Conservation (phyloP, 768 basidiomycete genomes). For the Russula griseocarnosa region DNA sequence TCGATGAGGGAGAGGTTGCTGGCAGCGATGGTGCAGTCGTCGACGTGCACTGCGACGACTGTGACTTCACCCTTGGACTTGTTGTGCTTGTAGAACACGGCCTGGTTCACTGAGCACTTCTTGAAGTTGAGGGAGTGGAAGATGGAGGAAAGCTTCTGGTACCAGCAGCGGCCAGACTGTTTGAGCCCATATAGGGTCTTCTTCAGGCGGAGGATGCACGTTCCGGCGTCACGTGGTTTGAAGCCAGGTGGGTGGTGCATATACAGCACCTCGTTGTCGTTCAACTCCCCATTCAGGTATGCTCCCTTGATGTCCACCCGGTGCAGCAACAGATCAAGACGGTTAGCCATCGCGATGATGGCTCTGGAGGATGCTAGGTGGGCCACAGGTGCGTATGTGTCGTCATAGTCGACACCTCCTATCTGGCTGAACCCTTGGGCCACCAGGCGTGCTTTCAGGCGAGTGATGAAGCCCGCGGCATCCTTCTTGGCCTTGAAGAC, state of each 20-base stretch:
- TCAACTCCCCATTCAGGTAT: no score
- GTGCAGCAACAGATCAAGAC: constrained; percentile 31
- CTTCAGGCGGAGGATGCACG: no score
- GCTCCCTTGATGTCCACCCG: constrained; percentile 16
- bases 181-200: neutral
- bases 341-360: constrained; percentile 39
- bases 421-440: constrained; percentile 38
- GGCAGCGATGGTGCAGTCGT: no score
- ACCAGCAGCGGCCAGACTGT: neutral
- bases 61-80: no score
- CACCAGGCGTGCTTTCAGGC: constrained; percentile 37
- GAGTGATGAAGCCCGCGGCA: constrained; percentile 29
- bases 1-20: no score
- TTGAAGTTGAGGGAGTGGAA: neutral
- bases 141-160: neutral
- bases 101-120: neutral
- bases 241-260: no score
- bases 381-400: constrained; percentile 31
- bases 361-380: constrained; percentile 21
- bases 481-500: constrained; percentile 37
- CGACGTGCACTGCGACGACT: no score
- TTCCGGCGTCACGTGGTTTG: no score
- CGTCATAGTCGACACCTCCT: constrained; percentile 35
- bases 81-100: neutral
- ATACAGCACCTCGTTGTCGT: no score